Base-by-base conservation (phyloP, 2,329 filamentous ascomycete species). In the Penicillium sp. region DNA sequence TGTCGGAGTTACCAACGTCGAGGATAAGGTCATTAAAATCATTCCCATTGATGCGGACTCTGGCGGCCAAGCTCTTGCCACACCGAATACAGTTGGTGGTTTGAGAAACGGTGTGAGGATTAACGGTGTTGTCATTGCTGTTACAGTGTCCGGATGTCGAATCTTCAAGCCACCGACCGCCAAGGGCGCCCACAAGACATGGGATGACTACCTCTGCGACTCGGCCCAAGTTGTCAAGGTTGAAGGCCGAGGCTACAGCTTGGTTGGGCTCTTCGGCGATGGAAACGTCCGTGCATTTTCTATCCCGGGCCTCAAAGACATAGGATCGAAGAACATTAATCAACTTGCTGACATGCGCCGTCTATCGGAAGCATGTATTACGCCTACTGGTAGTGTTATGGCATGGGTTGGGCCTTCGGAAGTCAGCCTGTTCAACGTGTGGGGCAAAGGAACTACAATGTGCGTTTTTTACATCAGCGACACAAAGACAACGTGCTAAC, bases 181-280 rank as follows among this genome's bases (percentile, higher is more conserved):
- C 21, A 98, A 96, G 75, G 95, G 93, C n/a, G 93, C 93, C 0
- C 90, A 92, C 54, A 96, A 95, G 67, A 86, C 87, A 1, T 98
- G 95, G 76, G 92, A 96, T 67, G 87, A 90, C 63, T 85, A 82
- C 57, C 79, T 96, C 41, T 98, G 93, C 70, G 89, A 96, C 67
- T 83, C 90, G 1, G 93, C 95, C 2, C 81, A 83, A 3, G 85
- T 98, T 0, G 87, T 90, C 0, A 86, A 90, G 52, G 87, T 89
- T 31, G 87, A 91, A 66, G 81, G 88, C 24, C 85, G 88, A 45
- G 91, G 91, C 1, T 87, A 88, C 68, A 92, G 90, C 6, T 79
- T 99, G 4, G 86, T 96, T 1, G 90, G 89, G 2, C 79, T 97
- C 1, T 97, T 96, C 67, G 90, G 90, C 14, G 93, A 96, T 71